Evolutionary conservation across 257 asterid genomes (phyloP), one percentile per base, ranked within the genome.

Genomic region (Leonotis leonurus): DNA sequence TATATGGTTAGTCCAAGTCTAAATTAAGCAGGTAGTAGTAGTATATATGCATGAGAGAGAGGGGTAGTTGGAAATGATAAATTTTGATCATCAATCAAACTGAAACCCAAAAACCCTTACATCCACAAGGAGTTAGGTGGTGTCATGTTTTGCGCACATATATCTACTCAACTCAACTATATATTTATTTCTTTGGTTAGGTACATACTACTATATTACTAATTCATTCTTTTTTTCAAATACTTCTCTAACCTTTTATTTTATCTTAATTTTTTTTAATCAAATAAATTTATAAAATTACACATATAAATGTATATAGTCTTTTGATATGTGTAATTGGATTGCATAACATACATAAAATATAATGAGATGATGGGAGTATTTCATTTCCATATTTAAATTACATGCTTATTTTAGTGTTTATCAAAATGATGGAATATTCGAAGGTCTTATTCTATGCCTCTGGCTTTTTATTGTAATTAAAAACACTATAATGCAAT

Each of bases 91-190:
- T n/a, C n/a, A 6, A 17, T 16, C 50, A 25, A 26, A 18, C 20
- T 20, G 12, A 29, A 41, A 65, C 56, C 17, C 27, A 65, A 53
- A 25, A 10, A 3, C 33, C 33, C 6, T 20, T 7, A 8, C 53
- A 48, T 9, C 30, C 10, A 6, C 24, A 17, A 26, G 4, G 55
- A 53, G 71, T 66, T 41, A 55, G 71, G 64, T 55, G 49, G 71
- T 29, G 43, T 14, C n/a, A n/a, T n/a, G n/a, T n/a, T n/a, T n/a
- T n/a, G n/a, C n/a, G n/a, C n/a, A n/a, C n/a, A n/a, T n/a, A n/a
- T n/a, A n/a, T n/a, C n/a, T n/a, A 22, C 56, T 50, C 18, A 20
- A 18, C 8, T 2, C n/a, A n/a, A n/a, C n/a, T n/a, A n/a, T n/a
- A n/a, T n/a, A n/a, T n/a, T n/a, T n/a, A n/a, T 5, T 37, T 3